These are phyloP conservation scores for Rubus parviflorus DNA, from an alignment of 306 rosid genomes.

Conservation along the genomic window DNA sequence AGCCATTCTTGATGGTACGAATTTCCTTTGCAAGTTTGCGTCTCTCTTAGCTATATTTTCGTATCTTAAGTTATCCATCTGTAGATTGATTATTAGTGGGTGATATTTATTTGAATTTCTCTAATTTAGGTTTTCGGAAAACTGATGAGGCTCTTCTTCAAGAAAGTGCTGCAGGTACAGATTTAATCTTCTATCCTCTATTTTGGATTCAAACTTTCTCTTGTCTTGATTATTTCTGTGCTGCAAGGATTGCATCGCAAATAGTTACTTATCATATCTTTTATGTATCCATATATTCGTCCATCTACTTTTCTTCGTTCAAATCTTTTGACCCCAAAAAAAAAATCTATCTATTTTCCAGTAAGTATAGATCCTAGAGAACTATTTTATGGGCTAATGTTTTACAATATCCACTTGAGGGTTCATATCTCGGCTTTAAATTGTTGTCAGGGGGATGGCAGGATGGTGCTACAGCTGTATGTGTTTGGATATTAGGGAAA, in stretches of 20 bases:
- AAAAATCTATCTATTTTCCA: neutral
- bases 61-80: neutral
- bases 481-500: conserved; percentile 81
- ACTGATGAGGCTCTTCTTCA: conserved; percentile 79
- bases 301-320: neutral
- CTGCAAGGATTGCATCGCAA: conserved; percentile 1
- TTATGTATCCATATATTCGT: neutral
- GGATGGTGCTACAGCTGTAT: conserved; percentile 92
- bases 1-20: conserved; percentile 80
- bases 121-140: conserved; percentile 61
- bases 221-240: neutral
- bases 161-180: conserved; percentile 66
- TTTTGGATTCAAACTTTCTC: neutral
- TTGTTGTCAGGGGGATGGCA: conserved; percentile 78
- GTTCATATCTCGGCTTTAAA: conserved; percentile 17
- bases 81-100: conserved; percentile 1
- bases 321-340: neutral
- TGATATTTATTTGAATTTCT: conserved; percentile 15
- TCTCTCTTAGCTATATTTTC: neutral
- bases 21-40: neutral
- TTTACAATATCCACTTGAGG: conserved; percentile 22
- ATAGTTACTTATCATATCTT: neutral
- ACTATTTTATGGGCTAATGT: conserved; percentile 4
- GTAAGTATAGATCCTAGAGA: neutral
- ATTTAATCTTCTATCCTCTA: neutral